These are phyloP conservation scores for Coniophora puteana DNA, from an alignment of 1,284 basidiomycete genomes.

Conservation along the genomic window DNA sequence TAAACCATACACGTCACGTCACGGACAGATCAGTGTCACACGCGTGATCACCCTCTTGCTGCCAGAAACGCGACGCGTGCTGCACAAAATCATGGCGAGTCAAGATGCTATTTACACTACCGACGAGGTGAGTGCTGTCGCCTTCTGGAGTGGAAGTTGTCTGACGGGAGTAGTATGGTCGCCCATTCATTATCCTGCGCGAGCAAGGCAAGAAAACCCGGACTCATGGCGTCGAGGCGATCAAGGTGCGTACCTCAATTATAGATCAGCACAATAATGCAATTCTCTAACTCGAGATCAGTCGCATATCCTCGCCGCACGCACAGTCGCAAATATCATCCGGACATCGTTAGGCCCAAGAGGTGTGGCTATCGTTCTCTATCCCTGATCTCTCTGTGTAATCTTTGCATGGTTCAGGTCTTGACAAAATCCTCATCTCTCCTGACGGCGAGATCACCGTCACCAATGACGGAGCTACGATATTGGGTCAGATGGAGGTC, in stretches of 20 bases:
- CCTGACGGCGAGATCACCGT: conserved; percentile 99
- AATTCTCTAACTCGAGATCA: conserved; percentile 27
- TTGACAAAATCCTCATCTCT: conserved; percentile 99
- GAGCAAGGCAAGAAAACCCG: conserved; percentile 96
- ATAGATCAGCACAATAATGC: neutral
- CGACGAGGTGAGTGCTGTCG: conserved; percentile 68
- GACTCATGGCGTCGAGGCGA: conserved; percentile 92
- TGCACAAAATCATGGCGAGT: conserved; percentile 25
- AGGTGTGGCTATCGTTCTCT: conserved; percentile 43
- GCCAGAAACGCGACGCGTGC: conserved; percentile 12
- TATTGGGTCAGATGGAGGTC: conserved; percentile 95
- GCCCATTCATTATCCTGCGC: conserved; percentile 95
- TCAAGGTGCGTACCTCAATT: conserved; percentile 65
- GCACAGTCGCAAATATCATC: conserved; percentile 93
- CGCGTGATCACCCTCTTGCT: conserved; percentile 8
- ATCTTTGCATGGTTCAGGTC: conserved; percentile 46
- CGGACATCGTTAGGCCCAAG: conserved; percentile 93
- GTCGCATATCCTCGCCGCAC: conserved; percentile 94
- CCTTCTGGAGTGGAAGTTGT: conserved; percentile 13
- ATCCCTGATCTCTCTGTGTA: neutral
- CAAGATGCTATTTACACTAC: conserved; percentile 79
- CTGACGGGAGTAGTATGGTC: conserved; percentile 67
- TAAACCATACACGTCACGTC: conserved; percentile 21
- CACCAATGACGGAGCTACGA: conserved; percentile 98
- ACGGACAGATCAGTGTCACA: conserved; percentile 21